Conservation (phyloP, 2,329 filamentous ascomycete genomes). For the Tolypocladium tundrense region DNA sequence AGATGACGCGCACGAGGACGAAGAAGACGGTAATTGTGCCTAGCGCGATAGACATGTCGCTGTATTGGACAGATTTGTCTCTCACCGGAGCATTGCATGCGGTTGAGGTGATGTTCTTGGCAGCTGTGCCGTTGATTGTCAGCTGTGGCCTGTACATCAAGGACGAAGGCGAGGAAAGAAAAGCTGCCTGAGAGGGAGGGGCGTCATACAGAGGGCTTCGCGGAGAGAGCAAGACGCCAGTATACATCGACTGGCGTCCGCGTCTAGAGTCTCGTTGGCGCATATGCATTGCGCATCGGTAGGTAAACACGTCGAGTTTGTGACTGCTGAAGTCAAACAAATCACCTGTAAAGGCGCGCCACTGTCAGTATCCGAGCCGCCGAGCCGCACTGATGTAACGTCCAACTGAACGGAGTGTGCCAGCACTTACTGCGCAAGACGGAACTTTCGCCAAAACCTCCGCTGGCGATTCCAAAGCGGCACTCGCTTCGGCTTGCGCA, state of each 20-base stretch:
- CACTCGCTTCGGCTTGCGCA: background rate
- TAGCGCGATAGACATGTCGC: background rate
- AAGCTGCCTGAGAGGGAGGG: background rate
- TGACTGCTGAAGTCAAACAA: background rate
- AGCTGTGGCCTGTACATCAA: background rate
- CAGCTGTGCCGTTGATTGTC: background rate
- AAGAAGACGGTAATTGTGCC: slow-evolving; percentile 14
- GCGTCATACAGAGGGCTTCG: background rate
- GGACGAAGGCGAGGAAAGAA: background rate
- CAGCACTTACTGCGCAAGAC: background rate
- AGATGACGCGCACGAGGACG: slow-evolving; percentile 24
- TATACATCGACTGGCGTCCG: background rate
- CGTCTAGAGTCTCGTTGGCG: background rate
- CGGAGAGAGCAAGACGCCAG: background rate
- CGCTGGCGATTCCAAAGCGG: background rate
- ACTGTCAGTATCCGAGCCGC: background rate
- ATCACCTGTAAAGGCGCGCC: background rate
- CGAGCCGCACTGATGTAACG: background rate
- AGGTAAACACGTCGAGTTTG: background rate
- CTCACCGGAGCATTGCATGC: background rate
- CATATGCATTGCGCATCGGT: background rate
- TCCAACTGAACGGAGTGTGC: no score
- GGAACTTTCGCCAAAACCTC: background rate
- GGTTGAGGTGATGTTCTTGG: slow-evolving; percentile 1
- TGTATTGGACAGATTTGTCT: background rate